Evolutionary conservation across 805 yeast species (phyloP), one percentile per base, ranked within the genome.

Genomic region (Ogataea minuta): DNA sequence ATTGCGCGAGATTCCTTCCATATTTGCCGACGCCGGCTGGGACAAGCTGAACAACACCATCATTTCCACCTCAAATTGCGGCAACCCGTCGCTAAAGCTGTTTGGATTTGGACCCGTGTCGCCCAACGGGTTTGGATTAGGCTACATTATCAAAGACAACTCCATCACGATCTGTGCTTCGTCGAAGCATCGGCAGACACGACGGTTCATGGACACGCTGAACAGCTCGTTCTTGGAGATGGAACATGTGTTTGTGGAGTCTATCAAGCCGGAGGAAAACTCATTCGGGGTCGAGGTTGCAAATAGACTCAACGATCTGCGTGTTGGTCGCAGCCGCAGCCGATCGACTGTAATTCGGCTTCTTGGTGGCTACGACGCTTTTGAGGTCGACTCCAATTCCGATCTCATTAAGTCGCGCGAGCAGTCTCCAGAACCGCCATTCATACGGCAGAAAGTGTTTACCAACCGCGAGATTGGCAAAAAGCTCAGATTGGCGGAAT

Each of bases 41-140:
- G 87, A 82, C 52, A 77, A 79, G 56, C 64, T 89, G 43, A 87
- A 87, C 63, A 84, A 81, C 49, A 83, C 91, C 4, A 74, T 88
- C 14, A 67, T 89, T 17, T 84, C 95, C 10, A 84, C 93, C 4
- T 80, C 90, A 12, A 89, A 89, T 62, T 89, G 97, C 66, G 96
- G 96, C 26, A 89, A 89, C 59, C 95, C 95, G 5, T 84, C 95
- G 1, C 69, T 89, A 41, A 80, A 84, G 46, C 70, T 83, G 34
- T 89, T 89, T 67, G 97, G 97, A 0, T 89, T 89, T 56, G 95
- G 96, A 3, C 96, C 97, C 3, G 90, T 88, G 2, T 72, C 84
- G 10, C 83, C 88, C 33, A 90, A 86, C 55, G 97, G 97, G 3
- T 88, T 83, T 61, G 96, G 96, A n/a, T 74, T 89, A 25, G 96